Evolutionary conservation across 331 rosid species (phyloP).

Genomic region (Acacia pycnantha): DNA sequence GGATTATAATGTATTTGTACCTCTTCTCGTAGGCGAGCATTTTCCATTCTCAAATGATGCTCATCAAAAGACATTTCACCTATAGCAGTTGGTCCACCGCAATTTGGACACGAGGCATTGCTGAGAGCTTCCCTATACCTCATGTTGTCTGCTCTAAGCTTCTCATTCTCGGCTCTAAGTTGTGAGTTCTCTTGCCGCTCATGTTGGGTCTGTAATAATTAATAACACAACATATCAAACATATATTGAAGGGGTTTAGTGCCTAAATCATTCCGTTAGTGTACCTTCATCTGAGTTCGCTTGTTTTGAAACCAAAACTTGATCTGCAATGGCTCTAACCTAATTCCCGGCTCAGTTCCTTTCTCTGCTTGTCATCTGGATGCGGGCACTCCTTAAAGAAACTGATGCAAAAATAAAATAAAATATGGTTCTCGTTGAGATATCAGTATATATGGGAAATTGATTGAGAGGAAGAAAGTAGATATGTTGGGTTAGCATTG

Average conservation of each 20-base stretch:
- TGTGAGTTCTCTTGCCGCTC: slow-evolving; percentile 91
- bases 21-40: slow-evolving; percentile 92
- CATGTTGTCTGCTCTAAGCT: slow-evolving; percentile 85
- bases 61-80: slow-evolving; percentile 99
- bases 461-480: neutral
- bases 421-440: neutral
- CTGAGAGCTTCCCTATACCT: slow-evolving; percentile 89
- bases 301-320: slow-evolving; percentile 99
- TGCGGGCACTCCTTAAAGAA: slow-evolving; percentile 99
- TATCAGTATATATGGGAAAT: neutral
- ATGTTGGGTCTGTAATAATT: slow-evolving; percentile 68
- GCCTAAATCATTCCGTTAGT: neutral
- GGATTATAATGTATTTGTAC: slow-evolving; percentile 30
- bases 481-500: slow-evolving; percentile 35
- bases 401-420: slow-evolving; percentile 24
- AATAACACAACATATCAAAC: neutral
- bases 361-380: slow-evolving; percentile 98
- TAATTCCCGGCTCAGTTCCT: slow-evolving; percentile 86
- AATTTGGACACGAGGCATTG: slow-evolving; percentile 93
- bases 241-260: neutral
- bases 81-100: slow-evolving; percentile 93
- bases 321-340: slow-evolving; percentile 87
- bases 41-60: slow-evolving; percentile 88
- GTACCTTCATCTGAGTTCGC: slow-evolving; percentile 98
- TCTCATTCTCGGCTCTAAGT: slow-evolving; percentile 81